Base-by-base conservation (phyloP, 2,329 filamentous ascomycete species). In the Fragosphaeria purpurea region DNA sequence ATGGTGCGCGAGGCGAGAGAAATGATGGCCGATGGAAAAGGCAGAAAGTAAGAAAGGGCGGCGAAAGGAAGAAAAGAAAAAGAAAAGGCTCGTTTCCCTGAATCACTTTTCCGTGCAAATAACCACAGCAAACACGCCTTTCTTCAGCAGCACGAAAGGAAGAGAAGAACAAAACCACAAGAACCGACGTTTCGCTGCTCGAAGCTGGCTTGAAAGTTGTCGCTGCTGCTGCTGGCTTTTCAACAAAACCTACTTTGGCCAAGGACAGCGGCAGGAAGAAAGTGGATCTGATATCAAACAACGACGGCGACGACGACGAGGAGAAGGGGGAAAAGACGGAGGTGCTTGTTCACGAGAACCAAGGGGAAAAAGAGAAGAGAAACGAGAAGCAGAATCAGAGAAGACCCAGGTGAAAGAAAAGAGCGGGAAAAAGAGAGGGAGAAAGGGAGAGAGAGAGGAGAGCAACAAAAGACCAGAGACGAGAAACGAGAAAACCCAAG, bases 211-310 rank as follows among this genome's bases (percentile, higher is more conserved):
- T 6, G 5, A 40, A 6, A 40, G 11, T 6, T 40, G 7, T 40
- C 11, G 38, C 13, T n/a, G 41, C 41, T 42, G 12, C 35, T 37
- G 41, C 41, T 42, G 41, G 5, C n/a, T 12, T 4, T 12, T 8
- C 13, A 13, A 41, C 30, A 49, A 49, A 42, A 49, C 47, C 41
- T 44, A 49, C 47, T 49, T 49, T 41, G 44, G 47, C 41, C 47
- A 41, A 44, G 13, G 47, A 37, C 41, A 41, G 11, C 35, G 35
- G 35, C 7, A 37, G 35, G 35, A 37, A 11, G 11, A 37, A 37
- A 11, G 11, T 7, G 35, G 7, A 37, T 11, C 35, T 7, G 11
- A 37, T 37, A 37, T 37, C 11, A 37, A 11, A 11, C 35, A 3
- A 37, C 35, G 11, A 11, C 35, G 35, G 11, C 7, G 35, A 11